These are phyloP conservation scores for Emydomyces testavorans DNA, from an alignment of 2,329 filamentous ascomycete species.

Conservation along the genomic window DNA sequence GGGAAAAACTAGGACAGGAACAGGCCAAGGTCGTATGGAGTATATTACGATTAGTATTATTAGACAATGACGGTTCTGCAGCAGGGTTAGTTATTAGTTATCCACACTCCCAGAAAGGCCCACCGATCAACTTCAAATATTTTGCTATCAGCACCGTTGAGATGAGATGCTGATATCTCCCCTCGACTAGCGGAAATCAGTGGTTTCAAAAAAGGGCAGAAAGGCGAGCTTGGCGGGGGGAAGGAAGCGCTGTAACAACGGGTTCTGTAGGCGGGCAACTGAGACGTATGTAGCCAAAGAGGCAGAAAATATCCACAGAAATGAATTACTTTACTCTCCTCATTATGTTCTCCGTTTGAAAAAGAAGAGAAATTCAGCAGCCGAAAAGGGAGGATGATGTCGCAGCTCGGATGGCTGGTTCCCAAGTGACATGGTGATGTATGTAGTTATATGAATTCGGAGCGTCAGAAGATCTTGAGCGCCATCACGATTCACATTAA, in stretches of 20 bases:
- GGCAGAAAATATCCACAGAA: too few relatives aligned
- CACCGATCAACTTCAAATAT: neutral
- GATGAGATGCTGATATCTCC: neutral
- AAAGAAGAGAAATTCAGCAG: neutral
- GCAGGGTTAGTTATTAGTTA: neutral
- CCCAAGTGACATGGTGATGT: too few relatives aligned
- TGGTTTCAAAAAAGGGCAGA: constrained; percentile 4
- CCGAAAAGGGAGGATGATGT: constrained; percentile 3
- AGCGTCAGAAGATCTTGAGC: constrained; percentile 2
- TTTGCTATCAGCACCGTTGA: neutral
- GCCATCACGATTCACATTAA: too few relatives aligned
- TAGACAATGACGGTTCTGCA: neutral
- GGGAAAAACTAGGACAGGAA: neutral
- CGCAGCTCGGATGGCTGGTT: neutral
- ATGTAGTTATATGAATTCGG: too few relatives aligned
- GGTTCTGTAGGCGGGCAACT: constrained; percentile 1
- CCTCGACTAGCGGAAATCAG: neutral
- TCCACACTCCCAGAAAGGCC: constrained; percentile 2
- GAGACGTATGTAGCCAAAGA: constrained; percentile 7
- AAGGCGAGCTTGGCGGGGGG: constrained; percentile 7
- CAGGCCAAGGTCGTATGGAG: too few relatives aligned
- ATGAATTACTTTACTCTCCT: neutral
- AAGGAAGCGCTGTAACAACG: neutral
- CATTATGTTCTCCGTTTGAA: neutral
- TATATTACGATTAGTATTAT: too few relatives aligned